These are phyloP conservation scores for Magnusiomyces tetraspermus DNA, from an alignment of 1,139 yeast genomes.

Conservation along the genomic window DNA sequence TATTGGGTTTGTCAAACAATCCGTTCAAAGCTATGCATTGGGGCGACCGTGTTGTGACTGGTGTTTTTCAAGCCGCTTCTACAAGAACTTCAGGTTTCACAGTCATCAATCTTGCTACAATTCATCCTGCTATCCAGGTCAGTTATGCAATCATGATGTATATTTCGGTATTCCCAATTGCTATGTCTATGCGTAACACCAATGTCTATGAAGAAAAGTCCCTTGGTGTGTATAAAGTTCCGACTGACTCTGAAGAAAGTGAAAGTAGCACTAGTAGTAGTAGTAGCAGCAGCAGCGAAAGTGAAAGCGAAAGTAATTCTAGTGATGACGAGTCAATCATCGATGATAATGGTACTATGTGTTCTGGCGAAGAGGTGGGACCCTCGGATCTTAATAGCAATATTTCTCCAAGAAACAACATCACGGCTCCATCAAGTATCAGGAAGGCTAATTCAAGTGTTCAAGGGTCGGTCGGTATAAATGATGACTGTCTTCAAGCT, in stretches of 20 bases:
- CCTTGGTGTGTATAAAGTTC: slow-evolving; percentile 69
- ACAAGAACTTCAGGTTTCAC: slow-evolving; percentile 91
- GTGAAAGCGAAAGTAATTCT: not conserved
- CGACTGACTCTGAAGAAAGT: slow-evolving; percentile 35
- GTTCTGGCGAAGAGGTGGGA: too few relatives aligned
- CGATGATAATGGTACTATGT: too few relatives aligned
- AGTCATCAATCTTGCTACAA: slow-evolving; percentile 53
- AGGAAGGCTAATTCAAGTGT: too few relatives aligned
- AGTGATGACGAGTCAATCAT: too few relatives aligned
- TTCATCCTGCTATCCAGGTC: slow-evolving; percentile 88
- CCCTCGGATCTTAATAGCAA: too few relatives aligned
- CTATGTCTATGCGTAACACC: slow-evolving; percentile 90
- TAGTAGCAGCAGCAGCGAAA: slow-evolving; percentile 7
- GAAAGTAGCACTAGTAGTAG: slow-evolving; percentile 22
- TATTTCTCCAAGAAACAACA: too few relatives aligned
- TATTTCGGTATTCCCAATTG: slow-evolving; percentile 88
- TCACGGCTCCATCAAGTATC: too few relatives aligned
- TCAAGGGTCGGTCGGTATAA: not conserved
- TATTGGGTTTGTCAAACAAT: slow-evolving; percentile 55
- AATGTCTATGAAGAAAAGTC: slow-evolving; percentile 97
- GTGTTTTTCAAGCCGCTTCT: slow-evolving; percentile 80
- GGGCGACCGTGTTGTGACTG: slow-evolving; percentile 69
- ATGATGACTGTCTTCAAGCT: slow-evolving; percentile 21
- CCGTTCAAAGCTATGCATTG: slow-evolving; percentile 41
- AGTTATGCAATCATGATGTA: slow-evolving; percentile 96